A percentile compares a stretch with the other conserved stretches of the same genome.
These are phyloP conservation scores for Puccinia hordei DNA, from an alignment of 1,284 basidiomycete genomes.

Conservation along the genomic window DNA sequence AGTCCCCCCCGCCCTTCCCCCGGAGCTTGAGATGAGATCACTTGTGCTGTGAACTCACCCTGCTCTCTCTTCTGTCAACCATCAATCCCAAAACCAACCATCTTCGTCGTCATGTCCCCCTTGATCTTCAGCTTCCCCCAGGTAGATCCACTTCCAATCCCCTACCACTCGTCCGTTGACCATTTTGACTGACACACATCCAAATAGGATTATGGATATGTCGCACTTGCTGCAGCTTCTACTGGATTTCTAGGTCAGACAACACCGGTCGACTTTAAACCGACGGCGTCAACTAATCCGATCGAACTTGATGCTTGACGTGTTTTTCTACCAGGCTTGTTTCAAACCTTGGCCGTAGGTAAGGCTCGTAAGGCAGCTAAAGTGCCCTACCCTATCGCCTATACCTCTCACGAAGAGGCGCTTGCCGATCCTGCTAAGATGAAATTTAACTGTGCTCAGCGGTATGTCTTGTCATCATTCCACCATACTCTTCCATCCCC, in stretches of 20 bases:
- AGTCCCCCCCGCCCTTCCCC: too few species aligned
- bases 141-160: neutral
- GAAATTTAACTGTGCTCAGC: constrained; percentile 46
- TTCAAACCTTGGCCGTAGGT: constrained; percentile 38
- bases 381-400: constrained; percentile 36
- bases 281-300: too few species aligned
- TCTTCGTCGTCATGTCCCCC: constrained; percentile 17
- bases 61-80: too few species aligned
- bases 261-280: too few species aligned
- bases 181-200: neutral
- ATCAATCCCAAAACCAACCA: neutral
- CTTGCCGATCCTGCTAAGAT: constrained; percentile 30
- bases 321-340: too few species aligned
- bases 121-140: constrained; percentile 44
- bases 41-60: too few species aligned
- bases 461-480: constrained; percentile 3
- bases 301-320: neutral
- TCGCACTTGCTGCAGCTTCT: constrained; percentile 23
- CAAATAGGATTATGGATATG: constrained; percentile 46
- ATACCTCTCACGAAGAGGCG: constrained; percentile 32
- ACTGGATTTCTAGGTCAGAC: constrained; percentile 43
- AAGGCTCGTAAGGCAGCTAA: constrained; percentile 40
- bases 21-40: too few species aligned
- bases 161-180: neutral
- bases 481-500: neutral